Conservation (phyloP, 2,329 filamentous ascomycete species). For the Ascochyta lentis region DNA sequence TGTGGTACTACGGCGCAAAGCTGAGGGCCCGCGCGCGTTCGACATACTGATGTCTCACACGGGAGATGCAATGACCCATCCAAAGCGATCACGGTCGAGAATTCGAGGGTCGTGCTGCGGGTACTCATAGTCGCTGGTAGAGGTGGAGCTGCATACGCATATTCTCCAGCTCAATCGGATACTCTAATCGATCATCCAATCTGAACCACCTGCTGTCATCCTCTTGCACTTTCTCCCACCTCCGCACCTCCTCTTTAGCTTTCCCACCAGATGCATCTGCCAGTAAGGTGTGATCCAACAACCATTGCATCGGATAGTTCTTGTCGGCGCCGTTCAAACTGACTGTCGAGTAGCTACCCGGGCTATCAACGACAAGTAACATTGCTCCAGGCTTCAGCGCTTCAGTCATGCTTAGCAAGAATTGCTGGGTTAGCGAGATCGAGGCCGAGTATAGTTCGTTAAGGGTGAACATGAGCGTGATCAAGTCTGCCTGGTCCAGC, state of each 20-base stretch:
- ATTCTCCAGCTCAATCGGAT: conserved; percentile 87
- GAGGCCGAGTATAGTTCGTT: conserved; percentile 91
- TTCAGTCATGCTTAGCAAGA: conserved; percentile 74
- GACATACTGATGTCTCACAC: conserved; percentile 4
- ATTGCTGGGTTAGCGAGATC: conserved; percentile 74
- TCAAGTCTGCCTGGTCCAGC: conserved; percentile 53
- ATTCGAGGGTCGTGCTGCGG: neutral
- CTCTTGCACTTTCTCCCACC: conserved; percentile 77
- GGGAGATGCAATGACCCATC: neutral
- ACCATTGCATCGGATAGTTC: conserved; percentile 92
- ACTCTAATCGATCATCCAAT: conserved; percentile 66
- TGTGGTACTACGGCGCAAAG: conserved; percentile 55
- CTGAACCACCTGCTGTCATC: conserved; percentile 88
- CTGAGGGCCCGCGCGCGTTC: conserved; percentile 17
- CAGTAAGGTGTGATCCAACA: conserved; percentile 82
- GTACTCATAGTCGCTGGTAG: conserved; percentile 57
- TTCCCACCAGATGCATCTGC: conserved; percentile 21
- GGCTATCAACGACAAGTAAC: conserved; percentile 88
- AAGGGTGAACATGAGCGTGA: conserved; percentile 91
- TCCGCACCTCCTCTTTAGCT: conserved; percentile 20
- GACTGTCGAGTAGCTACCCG: conserved; percentile 89
- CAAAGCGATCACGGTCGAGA: neutral
- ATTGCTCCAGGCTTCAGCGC: conserved; percentile 65
- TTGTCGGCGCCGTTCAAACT: conserved; percentile 62
- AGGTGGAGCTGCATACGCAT: conserved; percentile 95